Conservation (phyloP, 345 rosid species). For the Citrus hindsii region DNA sequence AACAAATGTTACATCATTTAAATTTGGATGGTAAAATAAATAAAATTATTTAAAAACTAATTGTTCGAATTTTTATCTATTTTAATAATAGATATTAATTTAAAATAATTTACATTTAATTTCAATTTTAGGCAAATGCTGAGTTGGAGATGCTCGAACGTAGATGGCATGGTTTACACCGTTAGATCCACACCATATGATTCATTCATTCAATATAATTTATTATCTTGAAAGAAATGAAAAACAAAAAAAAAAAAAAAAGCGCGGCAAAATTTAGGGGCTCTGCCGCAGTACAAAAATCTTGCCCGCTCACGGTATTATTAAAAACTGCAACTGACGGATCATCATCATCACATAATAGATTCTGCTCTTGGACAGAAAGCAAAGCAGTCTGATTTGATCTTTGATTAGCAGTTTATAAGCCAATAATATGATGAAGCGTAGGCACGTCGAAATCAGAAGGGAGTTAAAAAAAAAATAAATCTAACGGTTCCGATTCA, state of each 20-base stretch:
- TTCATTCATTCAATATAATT: too few relatives aligned
- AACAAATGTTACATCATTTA: too few relatives aligned
- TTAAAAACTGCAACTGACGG: too few relatives aligned
- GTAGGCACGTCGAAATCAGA: not conserved
- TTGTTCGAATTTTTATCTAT: accelerated
- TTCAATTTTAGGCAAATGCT: too few relatives aligned
- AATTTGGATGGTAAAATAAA: too few relatives aligned
- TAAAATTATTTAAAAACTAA: too few relatives aligned
- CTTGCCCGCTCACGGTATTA: not conserved
- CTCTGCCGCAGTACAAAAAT: not conserved
- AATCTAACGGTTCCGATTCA: conserved; percentile 20
- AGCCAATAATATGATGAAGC: not conserved
- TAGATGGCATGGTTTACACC: too few relatives aligned
- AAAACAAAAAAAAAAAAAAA: not conserved
- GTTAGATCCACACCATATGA: too few relatives aligned
- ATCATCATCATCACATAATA: not conserved
- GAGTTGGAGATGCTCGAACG: too few relatives aligned
- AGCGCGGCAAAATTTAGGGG: not conserved
- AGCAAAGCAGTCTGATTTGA: not conserved
- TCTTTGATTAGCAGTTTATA: not conserved
- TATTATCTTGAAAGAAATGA: too few relatives aligned
- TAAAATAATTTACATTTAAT: too few relatives aligned
- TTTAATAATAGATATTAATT: too few relatives aligned
- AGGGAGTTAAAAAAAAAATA: accelerated
- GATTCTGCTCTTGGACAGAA: not conserved